Base-by-base conservation (phyloP, 345 rosid species). In the Balakata baccata region DNA sequence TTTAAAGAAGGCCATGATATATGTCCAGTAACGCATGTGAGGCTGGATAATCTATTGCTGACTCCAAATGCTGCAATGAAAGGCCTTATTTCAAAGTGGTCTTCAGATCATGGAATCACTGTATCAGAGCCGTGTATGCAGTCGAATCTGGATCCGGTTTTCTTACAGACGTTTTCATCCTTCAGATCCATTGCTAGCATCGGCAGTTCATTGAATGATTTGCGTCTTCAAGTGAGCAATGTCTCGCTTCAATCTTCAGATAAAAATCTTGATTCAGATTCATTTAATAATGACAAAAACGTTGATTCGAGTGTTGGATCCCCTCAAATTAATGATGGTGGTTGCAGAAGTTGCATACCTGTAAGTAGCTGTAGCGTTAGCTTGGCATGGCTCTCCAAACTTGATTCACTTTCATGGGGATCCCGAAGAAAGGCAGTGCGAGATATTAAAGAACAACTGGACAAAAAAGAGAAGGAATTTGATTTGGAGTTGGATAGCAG, bases 171-270 rank as follows among this genome's bases (percentile, higher is more conserved):
- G 69, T 2, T 46, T 54, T 72, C 57, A 46, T 56, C 75, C 69
- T 49, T 79, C n/a, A 17, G n/a, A 14, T 82, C 86, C 38, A 18
- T 82, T 78, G 71, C 77, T 66, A 82, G 86, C 77, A 76, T 85
- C 50, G 84, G 71, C 39, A 80, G 83, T 68, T 85, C 87, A 10
- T 50, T 82, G 67, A 50, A 71, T 52, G 73, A 70, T 61, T 39
- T 82, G 59, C 37, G 6, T 63, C 75, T 80, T 77, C 76, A 76
- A 63, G 52, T 75, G 17, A 73, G 81, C 47, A 64, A 41, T 67
- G 71, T 74, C 69, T 76, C 87, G 6, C 51, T 73, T 74, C 47
- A 23, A 68, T 75, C 85, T 52, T 67, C 81, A 37, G 66, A 76
- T 64, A 57, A 57, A 8, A 64, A 65, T n/a, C 38, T 23, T 58